Percentiles rank a stretch among this genome's conserved stretches.
phyloP scores from a whole-genome alignment of 2,329 filamentous ascomycete genomes.

The Tolypocladium endophyticum region DNA sequence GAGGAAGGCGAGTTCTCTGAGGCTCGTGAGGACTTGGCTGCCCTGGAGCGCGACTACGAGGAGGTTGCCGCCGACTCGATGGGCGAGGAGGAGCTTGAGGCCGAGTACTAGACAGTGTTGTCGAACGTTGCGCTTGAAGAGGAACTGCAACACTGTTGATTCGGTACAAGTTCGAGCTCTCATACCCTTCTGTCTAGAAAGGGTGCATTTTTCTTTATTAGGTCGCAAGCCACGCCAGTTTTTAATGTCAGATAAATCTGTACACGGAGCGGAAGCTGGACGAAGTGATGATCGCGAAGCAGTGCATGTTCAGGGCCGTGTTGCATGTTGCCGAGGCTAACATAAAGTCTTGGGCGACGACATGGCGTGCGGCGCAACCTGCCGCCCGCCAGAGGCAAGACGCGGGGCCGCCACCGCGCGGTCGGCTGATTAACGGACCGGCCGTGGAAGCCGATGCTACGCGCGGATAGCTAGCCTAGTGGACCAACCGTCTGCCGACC shows the following conservation, averaged over 20 bases:
- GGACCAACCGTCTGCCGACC: background rate
- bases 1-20: slow-evolving; percentile 99
- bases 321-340: background rate
- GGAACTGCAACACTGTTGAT: slow-evolving; percentile 8
- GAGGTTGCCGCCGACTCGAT: slow-evolving; percentile 94
- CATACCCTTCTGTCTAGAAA: slow-evolving; percentile 13
- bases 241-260: slow-evolving; percentile 26
- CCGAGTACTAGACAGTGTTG: slow-evolving; percentile 65
- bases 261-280: slow-evolving; percentile 11
- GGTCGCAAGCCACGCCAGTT: slow-evolving; percentile 23
- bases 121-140: slow-evolving; percentile 3
- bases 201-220: slow-evolving; percentile 28
- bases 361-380: background rate
- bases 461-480: slow-evolving; percentile 13
- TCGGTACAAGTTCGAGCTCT: slow-evolving; percentile 13
- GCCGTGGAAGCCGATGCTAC: slow-evolving; percentile 17
- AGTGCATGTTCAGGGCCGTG: background rate
- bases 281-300: background rate
- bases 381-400: background rate
- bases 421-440: slow-evolving; percentile 8
- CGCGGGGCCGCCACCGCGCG: background rate
- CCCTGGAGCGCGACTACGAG: slow-evolving; percentile 96
- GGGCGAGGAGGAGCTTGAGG: slow-evolving; percentile 76
- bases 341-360: background rate
- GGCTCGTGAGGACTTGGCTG: slow-evolving; percentile 95